Percentiles rank a stretch among this genome's conserved stretches.
These are phyloP conservation scores for Pyrenophora tritici-repentis DNA, from an alignment of 2,329 filamentous ascomycete species.

Conservation along the genomic window DNA sequence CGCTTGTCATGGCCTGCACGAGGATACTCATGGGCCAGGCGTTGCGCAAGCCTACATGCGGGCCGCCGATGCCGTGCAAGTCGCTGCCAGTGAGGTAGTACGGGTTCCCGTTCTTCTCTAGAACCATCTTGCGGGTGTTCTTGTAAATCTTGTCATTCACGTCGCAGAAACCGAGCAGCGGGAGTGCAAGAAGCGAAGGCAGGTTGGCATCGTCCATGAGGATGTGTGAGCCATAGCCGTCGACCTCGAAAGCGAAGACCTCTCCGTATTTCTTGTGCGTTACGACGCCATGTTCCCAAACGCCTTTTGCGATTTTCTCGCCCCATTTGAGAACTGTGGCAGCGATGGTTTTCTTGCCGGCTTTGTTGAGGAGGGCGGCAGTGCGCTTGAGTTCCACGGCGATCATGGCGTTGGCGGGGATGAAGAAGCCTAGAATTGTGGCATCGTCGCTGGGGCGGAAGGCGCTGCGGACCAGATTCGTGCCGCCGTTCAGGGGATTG, in stretches of 20 bases:
- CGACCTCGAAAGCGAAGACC: conserved; percentile 86
- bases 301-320: conserved; percentile 71
- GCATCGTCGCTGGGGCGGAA: conserved; percentile 96
- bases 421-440: conserved; percentile 91
- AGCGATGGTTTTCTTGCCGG: conserved; percentile 59
- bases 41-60: conserved; percentile 79
- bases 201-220: conserved; percentile 92
- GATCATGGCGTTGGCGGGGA: conserved; percentile 96
- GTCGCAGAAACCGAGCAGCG: conserved; percentile 75
- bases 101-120: conserved; percentile 78
- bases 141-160: conserved; percentile 72
- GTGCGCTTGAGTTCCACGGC: conserved; percentile 82
- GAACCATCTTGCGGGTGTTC: conserved; percentile 84
- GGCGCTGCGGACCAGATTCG: conserved; percentile 84
- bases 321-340: conserved; percentile 61
- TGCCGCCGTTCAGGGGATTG: conserved; percentile 86
- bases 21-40: conserved; percentile 98
- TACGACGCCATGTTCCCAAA: conserved; percentile 84
- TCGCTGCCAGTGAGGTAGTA: conserved; percentile 79
- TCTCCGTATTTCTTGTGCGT: conserved; percentile 74
- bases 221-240: conserved; percentile 81
- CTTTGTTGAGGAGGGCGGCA: conserved; percentile 68
- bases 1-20: conserved; percentile 85
- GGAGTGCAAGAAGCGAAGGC: conserved; percentile 77
- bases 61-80: conserved; percentile 88